A percentile compares a stretch with the other conserved stretches of the same genome.
Evolutionary conservation across 805 yeast species (phyloP).

Genomic region (Monosporozyma solicola): DNA sequence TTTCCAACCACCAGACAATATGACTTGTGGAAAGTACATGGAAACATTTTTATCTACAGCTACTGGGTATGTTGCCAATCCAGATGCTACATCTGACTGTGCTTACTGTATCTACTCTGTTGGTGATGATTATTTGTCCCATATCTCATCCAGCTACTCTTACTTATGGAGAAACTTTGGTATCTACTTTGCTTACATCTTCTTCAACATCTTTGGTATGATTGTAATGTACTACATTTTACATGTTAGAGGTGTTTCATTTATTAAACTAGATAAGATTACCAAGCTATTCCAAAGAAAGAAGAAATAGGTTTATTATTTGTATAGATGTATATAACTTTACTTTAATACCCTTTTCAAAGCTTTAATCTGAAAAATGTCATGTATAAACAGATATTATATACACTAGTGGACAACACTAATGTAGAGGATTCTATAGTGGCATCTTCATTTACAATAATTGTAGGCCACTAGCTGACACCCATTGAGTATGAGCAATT

Average conservation of each 20-base stretch:
- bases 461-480: too few species aligned
- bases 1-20: slow-evolving; percentile 15
- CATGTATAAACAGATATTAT: not conserved
- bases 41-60: slow-evolving; percentile 9
- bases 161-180: slow-evolving; percentile 53
- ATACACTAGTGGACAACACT: too few species aligned
- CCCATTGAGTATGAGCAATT: too few species aligned
- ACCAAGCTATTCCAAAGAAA: not conserved
- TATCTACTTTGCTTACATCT: slow-evolving; percentile 42
- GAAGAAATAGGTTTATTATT: not conserved
- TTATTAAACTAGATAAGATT: not conserved
- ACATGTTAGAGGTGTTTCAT: slow-evolving; percentile 26
- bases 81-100: slow-evolving; percentile 41
- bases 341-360: not conserved
- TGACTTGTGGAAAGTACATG: slow-evolving; percentile 21
- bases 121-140: slow-evolving; percentile 46
- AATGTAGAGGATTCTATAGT: too few species aligned
- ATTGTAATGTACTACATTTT: slow-evolving; percentile 44
- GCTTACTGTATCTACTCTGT: slow-evolving; percentile 42
- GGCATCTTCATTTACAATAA: too few species aligned
- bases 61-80: slow-evolving; percentile 21
- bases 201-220: slow-evolving; percentile 36
- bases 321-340: not conserved
- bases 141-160: slow-evolving; percentile 23
- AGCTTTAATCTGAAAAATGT: not conserved